Conservation (phyloP, 495 filamentous ascomycete genomes). For the Halenospora varia region DNA sequence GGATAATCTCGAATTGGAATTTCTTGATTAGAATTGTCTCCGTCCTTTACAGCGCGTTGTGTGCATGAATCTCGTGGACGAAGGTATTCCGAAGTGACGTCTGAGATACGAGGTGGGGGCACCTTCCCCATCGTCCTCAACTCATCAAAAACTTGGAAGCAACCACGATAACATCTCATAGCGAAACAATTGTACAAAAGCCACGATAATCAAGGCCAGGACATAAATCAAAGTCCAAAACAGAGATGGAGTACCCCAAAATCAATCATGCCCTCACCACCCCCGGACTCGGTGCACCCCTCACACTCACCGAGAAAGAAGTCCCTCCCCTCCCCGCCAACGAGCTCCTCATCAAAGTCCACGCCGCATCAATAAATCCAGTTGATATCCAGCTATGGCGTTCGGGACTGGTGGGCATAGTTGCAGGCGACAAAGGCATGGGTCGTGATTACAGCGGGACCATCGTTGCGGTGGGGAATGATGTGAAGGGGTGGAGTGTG, state of each 20-base stretch:
- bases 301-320: slow-evolving; percentile 13
- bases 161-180: no score
- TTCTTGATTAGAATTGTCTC: no score
- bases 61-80: no score
- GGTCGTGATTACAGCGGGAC: slow-evolving; percentile 45
- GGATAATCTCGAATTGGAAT: no score
- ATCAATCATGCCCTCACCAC: slow-evolving; percentile 13
- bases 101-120: no score
- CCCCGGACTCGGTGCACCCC: background rate
- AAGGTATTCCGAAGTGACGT: no score
- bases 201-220: no score
- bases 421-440: slow-evolving; percentile 28
- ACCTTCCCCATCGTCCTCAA: no score
- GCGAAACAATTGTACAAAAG: no score
- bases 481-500: slow-evolving; percentile 36
- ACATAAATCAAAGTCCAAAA: no score
- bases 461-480: slow-evolving; percentile 39
- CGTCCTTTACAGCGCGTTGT: no score
- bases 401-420: slow-evolving; percentile 21
- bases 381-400: slow-evolving; percentile 41
- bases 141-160: no score
- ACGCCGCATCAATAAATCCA: slow-evolving; percentile 46
- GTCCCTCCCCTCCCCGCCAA: slow-evolving; percentile 21
- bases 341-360: slow-evolving; percentile 48
- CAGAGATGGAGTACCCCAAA: slow-evolving; percentile 17